These are phyloP conservation scores for Talaromyces islandicus DNA, from an alignment of 2,329 filamentous ascomycete genomes.

Conservation along the genomic window DNA sequence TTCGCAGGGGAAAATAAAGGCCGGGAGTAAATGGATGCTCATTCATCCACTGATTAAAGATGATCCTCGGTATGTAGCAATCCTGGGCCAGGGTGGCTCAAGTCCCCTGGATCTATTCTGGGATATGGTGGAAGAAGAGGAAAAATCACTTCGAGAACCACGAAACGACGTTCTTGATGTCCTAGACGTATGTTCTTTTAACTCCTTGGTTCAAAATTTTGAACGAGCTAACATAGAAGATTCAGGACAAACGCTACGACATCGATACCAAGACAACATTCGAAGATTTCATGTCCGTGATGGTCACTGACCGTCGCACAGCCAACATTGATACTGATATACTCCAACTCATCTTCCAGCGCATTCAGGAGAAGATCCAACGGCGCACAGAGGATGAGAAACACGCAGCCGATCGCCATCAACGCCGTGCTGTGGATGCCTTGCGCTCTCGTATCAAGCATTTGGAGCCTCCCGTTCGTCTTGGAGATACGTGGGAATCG, in stretches of 20 bases:
- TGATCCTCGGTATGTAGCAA: conserved; percentile 75
- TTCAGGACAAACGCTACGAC: conserved; percentile 83
- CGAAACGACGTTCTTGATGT: conserved; percentile 83
- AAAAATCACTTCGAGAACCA: conserved; percentile 72
- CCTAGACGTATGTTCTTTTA: conserved; percentile 61
- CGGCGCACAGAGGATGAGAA: conserved; percentile 80
- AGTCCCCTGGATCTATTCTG: conserved; percentile 89
- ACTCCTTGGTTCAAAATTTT: neutral
- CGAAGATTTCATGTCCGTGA: conserved; percentile 76
- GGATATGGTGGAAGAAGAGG: conserved; percentile 91
- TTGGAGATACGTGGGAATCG: conserved; percentile 82
- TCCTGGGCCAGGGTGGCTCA: conserved; percentile 79
- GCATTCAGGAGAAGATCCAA: conserved; percentile 78
- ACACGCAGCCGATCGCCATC: conserved; percentile 72
- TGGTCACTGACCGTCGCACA: conserved; percentile 82
- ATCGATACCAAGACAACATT: conserved; percentile 79
- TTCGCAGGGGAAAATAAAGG: conserved; percentile 73
- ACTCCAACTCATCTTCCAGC: conserved; percentile 75
- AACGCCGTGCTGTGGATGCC: conserved; percentile 77
- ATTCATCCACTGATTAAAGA: conserved; percentile 68
- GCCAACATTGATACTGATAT: conserved; percentile 78
- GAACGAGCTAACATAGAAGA: conserved; percentile 31
- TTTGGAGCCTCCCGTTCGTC: conserved; percentile 73
- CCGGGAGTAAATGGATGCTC: conserved; percentile 83
- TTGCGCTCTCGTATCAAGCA: conserved; percentile 83